Conservation (phyloP, 75 land plant species). For the Picea sitchensis region DNA sequence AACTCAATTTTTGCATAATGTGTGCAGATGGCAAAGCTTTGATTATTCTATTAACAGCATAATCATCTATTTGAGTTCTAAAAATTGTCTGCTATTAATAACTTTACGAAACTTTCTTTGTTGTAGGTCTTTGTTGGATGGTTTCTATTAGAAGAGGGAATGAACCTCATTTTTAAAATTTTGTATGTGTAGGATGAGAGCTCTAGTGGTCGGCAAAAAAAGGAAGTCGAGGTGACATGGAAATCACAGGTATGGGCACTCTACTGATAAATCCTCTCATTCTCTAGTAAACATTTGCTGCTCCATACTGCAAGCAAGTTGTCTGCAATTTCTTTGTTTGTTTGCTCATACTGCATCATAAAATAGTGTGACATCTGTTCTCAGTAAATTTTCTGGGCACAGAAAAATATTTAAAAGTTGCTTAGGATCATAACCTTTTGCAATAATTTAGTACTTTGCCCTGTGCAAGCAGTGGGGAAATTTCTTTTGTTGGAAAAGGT, state of each 20-base stretch:
- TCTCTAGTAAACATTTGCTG: too few species aligned
- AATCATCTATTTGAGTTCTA: not conserved
- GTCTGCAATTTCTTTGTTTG: not conserved
- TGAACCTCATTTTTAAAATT: not conserved
- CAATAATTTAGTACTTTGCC: not conserved
- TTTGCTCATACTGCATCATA: not conserved
- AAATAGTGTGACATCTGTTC: not conserved
- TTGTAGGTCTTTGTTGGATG: too few species aligned
- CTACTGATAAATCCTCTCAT: constrained; percentile 1
- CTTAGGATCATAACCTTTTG: not conserved
- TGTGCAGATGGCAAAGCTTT: not conserved
- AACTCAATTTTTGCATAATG: not conserved
- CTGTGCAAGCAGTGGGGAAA: not conserved
- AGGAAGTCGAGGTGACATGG: constrained; percentile 85
- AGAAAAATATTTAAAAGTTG: not conserved
- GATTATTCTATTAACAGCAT: not conserved
- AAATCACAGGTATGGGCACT: constrained; percentile 64
- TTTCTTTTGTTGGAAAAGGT: not conserved
- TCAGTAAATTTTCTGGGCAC: not conserved
- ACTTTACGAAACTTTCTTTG: too few species aligned
- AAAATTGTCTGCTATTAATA: not conserved
- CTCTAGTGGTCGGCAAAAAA: constrained; percentile 63
- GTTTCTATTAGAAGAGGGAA: not conserved
- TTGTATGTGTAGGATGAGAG: constrained; percentile 69
- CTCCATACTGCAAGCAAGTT: not conserved